phyloP scores from a whole-genome alignment of 2,329 filamentous ascomycete genomes.

The Verticillium isaacii region DNA sequence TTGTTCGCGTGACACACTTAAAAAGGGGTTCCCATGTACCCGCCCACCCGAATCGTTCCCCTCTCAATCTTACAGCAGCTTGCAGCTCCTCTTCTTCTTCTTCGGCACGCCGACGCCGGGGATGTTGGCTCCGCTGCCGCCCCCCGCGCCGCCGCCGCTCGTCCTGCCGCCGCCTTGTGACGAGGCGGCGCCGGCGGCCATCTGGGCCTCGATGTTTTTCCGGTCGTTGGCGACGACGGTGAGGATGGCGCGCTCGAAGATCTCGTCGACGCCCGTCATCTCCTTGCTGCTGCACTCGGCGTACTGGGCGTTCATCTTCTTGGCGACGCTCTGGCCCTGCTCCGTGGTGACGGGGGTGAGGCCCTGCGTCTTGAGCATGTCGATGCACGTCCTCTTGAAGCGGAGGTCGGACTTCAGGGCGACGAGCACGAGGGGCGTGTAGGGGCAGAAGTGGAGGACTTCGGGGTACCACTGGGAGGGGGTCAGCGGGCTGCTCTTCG shows the following conservation, averaged over 20 bases:
- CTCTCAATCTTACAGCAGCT: conserved; percentile 58
- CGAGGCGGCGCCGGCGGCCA: conserved; percentile 29
- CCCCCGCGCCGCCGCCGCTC: conserved; percentile 20
- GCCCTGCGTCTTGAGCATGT: conserved; percentile 96
- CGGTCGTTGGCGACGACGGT: conserved; percentile 80
- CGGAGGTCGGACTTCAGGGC: conserved; percentile 96
- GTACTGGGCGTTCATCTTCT: conserved; percentile 91
- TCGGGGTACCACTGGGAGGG: conserved; percentile 87
- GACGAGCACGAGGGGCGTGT: conserved; percentile 90
- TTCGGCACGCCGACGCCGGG: conserved; percentile 55
- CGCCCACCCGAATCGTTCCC: not conserved
- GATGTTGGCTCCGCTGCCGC: conserved; percentile 25
- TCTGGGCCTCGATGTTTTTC: conserved; percentile 53
- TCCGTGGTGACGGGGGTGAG: conserved; percentile 90
- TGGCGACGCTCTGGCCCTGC: conserved; percentile 81
- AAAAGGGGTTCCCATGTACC: not conserved
- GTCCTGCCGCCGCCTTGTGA: conserved; percentile 20
- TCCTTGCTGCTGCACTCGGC: conserved; percentile 99
- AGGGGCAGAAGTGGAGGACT: conserved; percentile 97
- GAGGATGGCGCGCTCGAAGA: conserved; percentile 88
- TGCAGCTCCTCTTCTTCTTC: conserved; percentile 81
- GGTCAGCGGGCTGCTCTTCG: conserved; percentile 19
- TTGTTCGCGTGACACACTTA: not conserved
- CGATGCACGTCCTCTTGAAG: conserved; percentile 92
- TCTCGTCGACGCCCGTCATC: conserved; percentile 92